Evolutionary conservation across 2,329 filamentous ascomycete species (phyloP), one percentile per base, ranked within the genome.

Genomic region (Colletotrichum sublineola): DNA sequence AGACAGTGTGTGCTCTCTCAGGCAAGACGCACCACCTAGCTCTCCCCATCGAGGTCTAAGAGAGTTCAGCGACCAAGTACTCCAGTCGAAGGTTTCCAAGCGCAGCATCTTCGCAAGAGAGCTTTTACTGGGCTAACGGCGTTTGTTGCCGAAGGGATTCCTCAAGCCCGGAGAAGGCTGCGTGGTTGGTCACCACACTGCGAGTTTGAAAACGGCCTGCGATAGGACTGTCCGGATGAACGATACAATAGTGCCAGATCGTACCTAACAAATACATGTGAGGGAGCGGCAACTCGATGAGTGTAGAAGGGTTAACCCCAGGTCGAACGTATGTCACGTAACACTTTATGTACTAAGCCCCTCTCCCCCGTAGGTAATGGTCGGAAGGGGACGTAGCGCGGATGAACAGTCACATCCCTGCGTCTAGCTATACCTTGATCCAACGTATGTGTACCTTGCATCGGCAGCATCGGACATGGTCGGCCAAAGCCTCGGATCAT

Each of bases 391-490:
- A 36, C 4, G 52, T 56, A 20, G 31, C 31, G 31, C 36, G 18
- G 15, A 11, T 36, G 18, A 31, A 56, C 9, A 56, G 52, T 56
- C 14, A 29, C 5, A 11, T 24, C 31, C 18, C 31, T n/a, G 31
- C 52, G 31, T 56, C 2, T 56, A n/a, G 52, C 18, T 56, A 11
- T n/a, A 36, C 7, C 9, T 14, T 20, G 18, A 24, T 18, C n/a
- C 18, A 44, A 44, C 6, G 15, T 56, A 8, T 20, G 53, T 56
- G 53, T 56, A 56, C 53, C 53, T 24, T 56, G 53, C 53, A 56
- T 20, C 53, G 11, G 33, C 31, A 36, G 52, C 52, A 36, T 31
- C 31, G 18, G 31, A 8, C 9, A 24, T 50, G 12, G n/a, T 14
- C 4, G 48, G 29, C 50, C 50, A 12, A 12, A 14, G 24, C 24